phyloP scores from a whole-genome alignment of 2,329 filamentous ascomycete species.

The Claviceps capensis region DNA sequence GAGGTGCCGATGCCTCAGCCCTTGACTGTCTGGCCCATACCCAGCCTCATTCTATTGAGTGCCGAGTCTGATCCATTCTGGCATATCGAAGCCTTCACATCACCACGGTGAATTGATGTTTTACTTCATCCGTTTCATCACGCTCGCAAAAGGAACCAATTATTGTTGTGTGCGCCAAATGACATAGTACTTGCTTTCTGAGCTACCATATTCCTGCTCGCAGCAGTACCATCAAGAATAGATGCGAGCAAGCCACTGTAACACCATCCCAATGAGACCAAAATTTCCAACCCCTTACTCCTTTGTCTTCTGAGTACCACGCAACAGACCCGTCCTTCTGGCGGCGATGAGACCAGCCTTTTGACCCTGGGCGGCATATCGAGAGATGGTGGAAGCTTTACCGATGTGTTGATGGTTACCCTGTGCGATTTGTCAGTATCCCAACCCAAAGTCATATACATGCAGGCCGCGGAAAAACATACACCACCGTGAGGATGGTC shows the following conservation, averaged over 20 bases:
- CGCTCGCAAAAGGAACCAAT: slow-evolving; percentile 45
- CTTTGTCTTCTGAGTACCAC: slow-evolving; percentile 99
- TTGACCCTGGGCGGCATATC: slow-evolving; percentile 95
- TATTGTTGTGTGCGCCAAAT: slow-evolving; percentile 35
- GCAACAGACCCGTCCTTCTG: slow-evolving; percentile 97
- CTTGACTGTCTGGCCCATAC: background rate
- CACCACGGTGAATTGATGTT: background rate
- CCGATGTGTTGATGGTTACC: slow-evolving; percentile 99
- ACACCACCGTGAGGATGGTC: slow-evolving; percentile 96
- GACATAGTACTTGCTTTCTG: slow-evolving; percentile 34
- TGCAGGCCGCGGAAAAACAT: slow-evolving; percentile 24
- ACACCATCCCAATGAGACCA: slow-evolving; percentile 52
- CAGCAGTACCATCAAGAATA: slow-evolving; percentile 34
- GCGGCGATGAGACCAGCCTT: slow-evolving; percentile 99
- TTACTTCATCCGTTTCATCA: slow-evolving; percentile 9
- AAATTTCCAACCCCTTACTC: slow-evolving; percentile 51
- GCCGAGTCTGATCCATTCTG: background rate
- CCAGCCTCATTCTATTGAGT: background rate
- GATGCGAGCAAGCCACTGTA: slow-evolving; percentile 48
- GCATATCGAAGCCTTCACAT: background rate
- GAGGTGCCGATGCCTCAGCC: too few relatives aligned
- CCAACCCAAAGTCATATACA: background rate
- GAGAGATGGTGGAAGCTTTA: slow-evolving; percentile 98
- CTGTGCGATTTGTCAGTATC: slow-evolving; percentile 34
- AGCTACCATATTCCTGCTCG: slow-evolving; percentile 34